Evolutionary conservation across 345 rosid genomes (phyloP).

Genomic region (Euclidium syriacum): DNA sequence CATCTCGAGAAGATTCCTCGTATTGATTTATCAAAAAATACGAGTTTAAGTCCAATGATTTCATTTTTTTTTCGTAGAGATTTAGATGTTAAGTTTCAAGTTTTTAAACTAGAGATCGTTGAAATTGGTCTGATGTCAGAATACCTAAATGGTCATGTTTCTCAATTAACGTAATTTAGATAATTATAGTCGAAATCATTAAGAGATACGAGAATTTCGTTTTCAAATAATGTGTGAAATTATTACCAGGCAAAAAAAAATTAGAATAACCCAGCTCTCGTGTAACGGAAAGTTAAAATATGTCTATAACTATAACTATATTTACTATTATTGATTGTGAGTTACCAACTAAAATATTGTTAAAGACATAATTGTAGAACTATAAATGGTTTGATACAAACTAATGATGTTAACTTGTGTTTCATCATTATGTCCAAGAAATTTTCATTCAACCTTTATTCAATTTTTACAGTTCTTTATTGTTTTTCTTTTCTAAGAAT

Average conservation of each 20-base stretch:
- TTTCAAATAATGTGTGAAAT: background rate
- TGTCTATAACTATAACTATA: conserved; percentile 1
- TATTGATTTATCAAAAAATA: no score
- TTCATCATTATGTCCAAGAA: conserved; percentile 18
- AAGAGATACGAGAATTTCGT: background rate
- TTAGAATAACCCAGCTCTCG: background rate
- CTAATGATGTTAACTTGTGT: conserved; percentile 9
- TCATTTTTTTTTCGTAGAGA: background rate
- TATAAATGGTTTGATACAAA: background rate
- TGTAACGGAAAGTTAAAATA: background rate
- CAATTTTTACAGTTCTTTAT: background rate
- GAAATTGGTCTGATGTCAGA: background rate
- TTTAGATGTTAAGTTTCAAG: background rate
- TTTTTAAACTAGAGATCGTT: background rate
- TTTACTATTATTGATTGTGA: conserved; percentile 12
- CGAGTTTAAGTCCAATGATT: background rate
- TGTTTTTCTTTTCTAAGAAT: background rate
- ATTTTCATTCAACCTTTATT: background rate
- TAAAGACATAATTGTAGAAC: conserved; percentile 10
- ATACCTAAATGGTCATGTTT: background rate
- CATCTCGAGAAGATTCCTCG: no score
- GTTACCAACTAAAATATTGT: conserved; percentile 26
- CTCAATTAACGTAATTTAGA: background rate
- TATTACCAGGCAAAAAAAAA: background rate
- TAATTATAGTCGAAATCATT: background rate